Conservation (phyloP, 1,284 basidiomycete species). For the Vanrija humicola region DNA sequence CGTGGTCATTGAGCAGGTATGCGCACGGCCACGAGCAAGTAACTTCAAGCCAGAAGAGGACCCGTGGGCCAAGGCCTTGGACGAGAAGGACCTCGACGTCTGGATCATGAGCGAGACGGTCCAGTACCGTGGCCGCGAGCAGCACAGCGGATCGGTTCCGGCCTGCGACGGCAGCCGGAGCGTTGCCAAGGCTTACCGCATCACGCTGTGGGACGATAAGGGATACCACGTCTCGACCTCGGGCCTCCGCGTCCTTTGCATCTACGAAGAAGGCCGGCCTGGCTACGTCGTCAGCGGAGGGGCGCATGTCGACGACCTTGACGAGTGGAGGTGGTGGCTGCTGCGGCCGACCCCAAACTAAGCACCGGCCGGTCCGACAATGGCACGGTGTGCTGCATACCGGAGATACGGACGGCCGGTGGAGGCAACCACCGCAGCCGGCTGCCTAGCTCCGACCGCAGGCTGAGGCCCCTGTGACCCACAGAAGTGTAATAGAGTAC, state of each 20-base stretch:
- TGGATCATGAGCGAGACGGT: slow-evolving; percentile 10
- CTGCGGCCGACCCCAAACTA: not conserved
- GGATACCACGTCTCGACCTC: slow-evolving; percentile 28
- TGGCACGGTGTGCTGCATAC: too few species aligned
- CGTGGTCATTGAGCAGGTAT: slow-evolving; percentile 39
- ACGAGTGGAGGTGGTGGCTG: slow-evolving; percentile 41
- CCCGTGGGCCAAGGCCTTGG: not conserved
- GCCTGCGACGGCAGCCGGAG: slow-evolving; percentile 26
- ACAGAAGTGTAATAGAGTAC: too few species aligned
- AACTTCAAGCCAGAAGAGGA: slow-evolving; percentile 16
- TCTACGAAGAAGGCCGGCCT: slow-evolving; percentile 27
- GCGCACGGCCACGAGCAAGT: slow-evolving; percentile 21
- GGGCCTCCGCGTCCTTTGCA: slow-evolving; percentile 32
- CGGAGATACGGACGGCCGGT: too few species aligned
- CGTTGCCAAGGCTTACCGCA: slow-evolving; percentile 35
- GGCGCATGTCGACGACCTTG: slow-evolving; percentile 30
- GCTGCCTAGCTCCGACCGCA: too few species aligned
- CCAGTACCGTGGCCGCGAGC: slow-evolving; percentile 17
- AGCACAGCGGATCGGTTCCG: slow-evolving; percentile 15
- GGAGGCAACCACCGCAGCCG: too few species aligned
- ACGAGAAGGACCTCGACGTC: slow-evolving; percentile 1
- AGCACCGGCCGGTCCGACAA: too few species aligned
- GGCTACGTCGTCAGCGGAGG: slow-evolving; percentile 31
- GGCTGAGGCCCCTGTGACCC: too few species aligned
- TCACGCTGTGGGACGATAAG: slow-evolving; percentile 27